phyloP scores from a whole-genome alignment of 1,139 yeast genomes.

The Hyphopichia buzzinii region DNA sequence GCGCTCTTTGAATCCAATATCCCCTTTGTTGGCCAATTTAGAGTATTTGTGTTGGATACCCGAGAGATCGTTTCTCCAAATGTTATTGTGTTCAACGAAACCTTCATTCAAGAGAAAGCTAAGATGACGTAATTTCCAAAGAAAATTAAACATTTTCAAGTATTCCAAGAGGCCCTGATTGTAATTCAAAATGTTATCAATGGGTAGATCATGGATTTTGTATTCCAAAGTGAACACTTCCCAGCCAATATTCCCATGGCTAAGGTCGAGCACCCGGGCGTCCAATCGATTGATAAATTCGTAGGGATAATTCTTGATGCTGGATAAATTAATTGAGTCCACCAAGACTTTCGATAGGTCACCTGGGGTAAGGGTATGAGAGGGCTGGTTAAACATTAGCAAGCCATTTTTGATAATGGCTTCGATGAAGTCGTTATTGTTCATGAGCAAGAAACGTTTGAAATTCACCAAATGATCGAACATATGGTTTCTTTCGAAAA shows the following conservation, averaged over 20 bases:
- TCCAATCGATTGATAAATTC: constrained; percentile 52
- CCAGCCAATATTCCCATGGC: constrained; percentile 76
- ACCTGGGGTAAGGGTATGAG: constrained; percentile 61
- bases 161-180: constrained; percentile 53
- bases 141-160: constrained; percentile 75
- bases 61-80: constrained; percentile 34
- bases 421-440: constrained; percentile 76
- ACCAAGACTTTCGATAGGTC: constrained; percentile 64
- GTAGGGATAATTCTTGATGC: constrained; percentile 43
- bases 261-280: constrained; percentile 71
- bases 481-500: constrained; percentile 51
- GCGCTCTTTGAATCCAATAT: constrained; percentile 17
- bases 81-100: constrained; percentile 30
- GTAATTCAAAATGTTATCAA: constrained; percentile 41
- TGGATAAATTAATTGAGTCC: constrained; percentile 65
- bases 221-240: constrained; percentile 90
- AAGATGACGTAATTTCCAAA: constrained; percentile 76
- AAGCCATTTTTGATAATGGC: constrained; percentile 58
- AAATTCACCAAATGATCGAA: constrained; percentile 58
- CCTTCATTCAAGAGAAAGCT: constrained; percentile 49
- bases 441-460: constrained; percentile 67
- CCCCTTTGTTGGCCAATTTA: constrained; percentile 9
- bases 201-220: constrained; percentile 56
- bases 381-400: constrained; percentile 56
- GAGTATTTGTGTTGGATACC: constrained; percentile 14